These are phyloP conservation scores for Microcos paniculata DNA, from an alignment of 345 rosid species.

Conservation along the genomic window DNA sequence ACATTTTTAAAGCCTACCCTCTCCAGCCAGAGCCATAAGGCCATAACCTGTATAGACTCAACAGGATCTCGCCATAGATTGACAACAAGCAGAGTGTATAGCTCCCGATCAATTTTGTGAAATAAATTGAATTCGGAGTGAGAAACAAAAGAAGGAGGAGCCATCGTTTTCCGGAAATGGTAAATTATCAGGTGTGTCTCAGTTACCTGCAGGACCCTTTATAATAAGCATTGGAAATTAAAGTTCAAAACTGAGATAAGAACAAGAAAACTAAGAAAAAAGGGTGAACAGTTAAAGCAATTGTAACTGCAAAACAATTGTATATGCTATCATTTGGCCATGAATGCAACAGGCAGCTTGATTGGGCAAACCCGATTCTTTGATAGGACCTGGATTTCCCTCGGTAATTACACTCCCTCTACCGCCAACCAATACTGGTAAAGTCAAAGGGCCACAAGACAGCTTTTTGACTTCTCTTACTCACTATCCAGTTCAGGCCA, in stretches of 20 bases:
- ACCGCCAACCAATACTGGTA: neutral
- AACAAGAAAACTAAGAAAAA: neutral
- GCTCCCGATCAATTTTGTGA: slow-evolving; percentile 47
- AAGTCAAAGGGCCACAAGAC: too few relatives aligned
- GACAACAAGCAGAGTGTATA: slow-evolving; percentile 40
- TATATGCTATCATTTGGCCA: neutral
- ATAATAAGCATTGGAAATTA: neutral
- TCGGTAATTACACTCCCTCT: neutral
- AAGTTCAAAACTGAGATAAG: neutral
- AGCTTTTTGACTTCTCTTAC: neutral
- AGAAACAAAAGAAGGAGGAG: slow-evolving; percentile 16
- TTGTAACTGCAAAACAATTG: neutral
- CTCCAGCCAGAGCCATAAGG: slow-evolving; percentile 59
- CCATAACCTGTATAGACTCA: slow-evolving; percentile 44
- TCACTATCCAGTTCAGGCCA: neutral
- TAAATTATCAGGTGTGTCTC: neutral
- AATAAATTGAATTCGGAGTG: slow-evolving; percentile 35
- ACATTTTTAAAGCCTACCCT: slow-evolving; percentile 23
- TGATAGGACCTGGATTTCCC: neutral
- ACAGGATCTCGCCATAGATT: slow-evolving; percentile 40
- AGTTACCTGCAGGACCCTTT: slow-evolving; percentile 7
- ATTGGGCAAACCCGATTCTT: slow-evolving; percentile 15
- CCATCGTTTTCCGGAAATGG: neutral
- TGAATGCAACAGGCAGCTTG: neutral
- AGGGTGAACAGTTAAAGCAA: neutral